Percentiles rank a stretch among this genome's conserved stretches.
Evolutionary conservation across 306 rosid species (phyloP).

Genomic region (Casuarina cunninghamiana): DNA sequence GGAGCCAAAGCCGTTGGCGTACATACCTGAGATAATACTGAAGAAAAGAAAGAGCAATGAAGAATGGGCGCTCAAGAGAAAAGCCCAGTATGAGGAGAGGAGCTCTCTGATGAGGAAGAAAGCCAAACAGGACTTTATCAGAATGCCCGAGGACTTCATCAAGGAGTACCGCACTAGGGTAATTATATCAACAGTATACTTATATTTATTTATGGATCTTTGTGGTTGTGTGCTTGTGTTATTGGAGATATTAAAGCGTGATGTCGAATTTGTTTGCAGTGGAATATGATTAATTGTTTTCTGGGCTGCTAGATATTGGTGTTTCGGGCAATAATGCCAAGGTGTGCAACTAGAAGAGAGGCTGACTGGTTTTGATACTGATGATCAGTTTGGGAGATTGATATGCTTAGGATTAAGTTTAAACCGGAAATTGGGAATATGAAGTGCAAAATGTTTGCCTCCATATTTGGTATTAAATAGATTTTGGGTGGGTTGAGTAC

Average conservation of each 20-base stretch:
- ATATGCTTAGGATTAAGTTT: neutral
- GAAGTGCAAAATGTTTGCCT: neutral
- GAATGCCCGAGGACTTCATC: constrained; percentile 80
- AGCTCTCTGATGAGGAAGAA: constrained; percentile 34
- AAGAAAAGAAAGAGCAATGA: constrained; percentile 57
- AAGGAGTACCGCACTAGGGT: constrained; percentile 66
- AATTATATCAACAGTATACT: neutral
- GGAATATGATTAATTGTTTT: neutral
- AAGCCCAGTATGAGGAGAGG: constrained; percentile 57
- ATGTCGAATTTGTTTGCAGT: neutral
- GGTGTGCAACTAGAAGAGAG: neutral
- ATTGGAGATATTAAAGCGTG: neutral
- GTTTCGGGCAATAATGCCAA: neutral
- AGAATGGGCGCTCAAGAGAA: constrained; percentile 48
- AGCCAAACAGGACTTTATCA: constrained; percentile 48
- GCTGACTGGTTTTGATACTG: neutral
- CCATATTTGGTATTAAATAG: neutral
- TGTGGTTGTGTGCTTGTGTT: neutral
- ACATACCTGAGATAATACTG: constrained; percentile 47
- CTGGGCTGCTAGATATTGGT: too few relatives aligned
- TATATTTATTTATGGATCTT: neutral
- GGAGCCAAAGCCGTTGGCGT: constrained; percentile 34
- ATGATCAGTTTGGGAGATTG: neutral
- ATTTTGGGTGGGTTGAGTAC: neutral
- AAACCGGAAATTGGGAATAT: neutral